Evolutionary conservation across 164 flowering plant genomes (phyloP), one percentile per base, ranked within the genome.

Genomic region (Berberis thunbergii): DNA sequence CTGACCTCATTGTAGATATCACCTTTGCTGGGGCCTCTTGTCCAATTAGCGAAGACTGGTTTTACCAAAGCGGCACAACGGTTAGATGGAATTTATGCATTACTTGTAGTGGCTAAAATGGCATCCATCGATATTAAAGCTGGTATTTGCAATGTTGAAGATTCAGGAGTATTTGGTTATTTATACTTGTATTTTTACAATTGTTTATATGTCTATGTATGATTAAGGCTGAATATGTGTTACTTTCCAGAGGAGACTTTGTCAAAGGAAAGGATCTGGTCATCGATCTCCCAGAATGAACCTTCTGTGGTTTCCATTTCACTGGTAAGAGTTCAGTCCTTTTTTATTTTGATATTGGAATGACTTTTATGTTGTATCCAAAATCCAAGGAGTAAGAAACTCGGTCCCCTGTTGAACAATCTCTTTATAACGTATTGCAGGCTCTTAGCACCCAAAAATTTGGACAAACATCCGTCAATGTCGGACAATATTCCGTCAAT

Each of bases 61-160:
- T 95, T 84, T 66, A 85, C 92, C 3, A 95, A 95, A 79, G 82
- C 87, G 48, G 84, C 80, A 39, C 99, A 95, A 71, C 86, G 98
- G 26, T 70, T 91, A 78, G 99, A 95, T 80, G 97, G 94, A 5
- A 77, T 95, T 41, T 95, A 86, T 85, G 94, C 98, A 56, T 79
- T 95, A 54, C 73, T 84, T 39, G 72, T 76, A 49, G 83, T 86
- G 67, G 75, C 78, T 7, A 84, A 83, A 78, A 79, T 91, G 77
- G 97, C 85, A 39, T 77, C 92, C 39, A 61, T 75, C 69, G 99
- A 95, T 75, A 78, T 85, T 46, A 85, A 77, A 84, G 88, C 97
- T 78, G 99, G 99, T 95, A 5, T 10, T 38, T 54, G 44, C 44
- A 6, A 7, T 45, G 0, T 39, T 59, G 59, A 41, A 50, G 54